Evolutionary conservation across 768 basidiomycete genomes (phyloP), one percentile per base, ranked within the genome.

Genomic region (Boletus reticulatus): DNA sequence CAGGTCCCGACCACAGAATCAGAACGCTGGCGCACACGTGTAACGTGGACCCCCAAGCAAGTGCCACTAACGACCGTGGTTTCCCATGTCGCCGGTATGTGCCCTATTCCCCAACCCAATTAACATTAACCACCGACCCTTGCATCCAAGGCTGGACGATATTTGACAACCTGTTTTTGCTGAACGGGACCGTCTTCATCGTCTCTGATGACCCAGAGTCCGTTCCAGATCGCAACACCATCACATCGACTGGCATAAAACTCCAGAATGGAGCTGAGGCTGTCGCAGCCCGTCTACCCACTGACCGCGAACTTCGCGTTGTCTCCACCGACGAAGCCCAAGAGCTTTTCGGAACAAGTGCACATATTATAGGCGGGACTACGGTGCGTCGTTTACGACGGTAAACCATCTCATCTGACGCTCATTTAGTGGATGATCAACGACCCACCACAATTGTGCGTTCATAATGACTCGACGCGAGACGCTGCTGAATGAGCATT

Each of bases 401-500:
- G 6, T 9, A 19, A 31, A 48, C 46, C 32, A 31, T 27, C 11
- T 43, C 41, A 20, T 58, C 50, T 63, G 14, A 69, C 27, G 0
- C 32, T 17, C 17, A 3, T 12, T 13, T 42, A 92, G 84, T 91
- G 89, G 75, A 76, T 94, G 11, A 77, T 87, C 27, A 94, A 94
- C 64, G 94, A 96, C 57, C 85, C 89, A 6, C 80, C 83, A 17
- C 93, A 97, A 78, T 97, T 84, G 88, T 90, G 67, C 55, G 85
- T 76, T 13, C 2, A n/a, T 22, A 22, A 20, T 13, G n/a, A 37
- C 36, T 17, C 31, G 8, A 27, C 11, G 13, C 16, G 6, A 9
- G 2, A 12, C 42, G 13, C 43, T 14, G 11, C 38, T 58, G n/a
- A 61, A 4, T 46, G 3, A 10, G 1, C 14, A 6, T 52, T 47